Conservation (phyloP, 768 basidiomycete species). For the Floccularia luteovirens region DNA sequence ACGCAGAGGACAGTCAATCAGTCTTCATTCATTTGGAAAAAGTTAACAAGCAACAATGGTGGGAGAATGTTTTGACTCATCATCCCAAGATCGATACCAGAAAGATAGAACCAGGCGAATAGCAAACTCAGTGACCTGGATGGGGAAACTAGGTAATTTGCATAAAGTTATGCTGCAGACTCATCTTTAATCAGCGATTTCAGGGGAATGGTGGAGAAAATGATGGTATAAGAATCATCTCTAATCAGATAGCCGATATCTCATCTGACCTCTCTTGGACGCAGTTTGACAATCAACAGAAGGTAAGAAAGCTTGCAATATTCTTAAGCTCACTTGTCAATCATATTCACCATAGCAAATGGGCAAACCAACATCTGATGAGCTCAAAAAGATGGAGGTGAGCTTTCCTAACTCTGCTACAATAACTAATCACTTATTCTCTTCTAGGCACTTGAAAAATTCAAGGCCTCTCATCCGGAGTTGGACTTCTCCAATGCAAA, state of each 20-base stretch:
- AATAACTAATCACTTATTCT: slow-evolving; percentile 4
- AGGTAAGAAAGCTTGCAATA: slow-evolving; percentile 27
- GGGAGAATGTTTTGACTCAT: slow-evolving; percentile 93
- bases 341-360: slow-evolving; percentile 54
- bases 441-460: slow-evolving; percentile 72
- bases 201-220: slow-evolving; percentile 98
- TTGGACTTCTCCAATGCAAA: slow-evolving; percentile 92
- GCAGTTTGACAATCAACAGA: slow-evolving; percentile 76
- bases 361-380: slow-evolving; percentile 94
- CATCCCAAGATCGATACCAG: slow-evolving; percentile 96
- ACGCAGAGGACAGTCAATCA: slow-evolving; percentile 67
- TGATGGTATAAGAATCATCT: slow-evolving; percentile 74
- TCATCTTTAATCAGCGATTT: slow-evolving; percentile 4
- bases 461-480: slow-evolving; percentile 87
- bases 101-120: slow-evolving; percentile 92
- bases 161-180: background rate
- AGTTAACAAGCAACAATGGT: slow-evolving; percentile 86
- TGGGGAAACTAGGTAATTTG: slow-evolving; percentile 76
- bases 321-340: slow-evolving; percentile 1
- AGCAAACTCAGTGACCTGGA: slow-evolving; percentile 96
- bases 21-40: slow-evolving; percentile 82
- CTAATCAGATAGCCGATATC: slow-evolving; percentile 1
- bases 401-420: background rate
- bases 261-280: slow-evolving; percentile 2
- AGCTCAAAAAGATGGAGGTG: slow-evolving; percentile 88